These are phyloP conservation scores for Amanita jacksonii DNA, from an alignment of 768 basidiomycete genomes.

Conservation along the genomic window DNA sequence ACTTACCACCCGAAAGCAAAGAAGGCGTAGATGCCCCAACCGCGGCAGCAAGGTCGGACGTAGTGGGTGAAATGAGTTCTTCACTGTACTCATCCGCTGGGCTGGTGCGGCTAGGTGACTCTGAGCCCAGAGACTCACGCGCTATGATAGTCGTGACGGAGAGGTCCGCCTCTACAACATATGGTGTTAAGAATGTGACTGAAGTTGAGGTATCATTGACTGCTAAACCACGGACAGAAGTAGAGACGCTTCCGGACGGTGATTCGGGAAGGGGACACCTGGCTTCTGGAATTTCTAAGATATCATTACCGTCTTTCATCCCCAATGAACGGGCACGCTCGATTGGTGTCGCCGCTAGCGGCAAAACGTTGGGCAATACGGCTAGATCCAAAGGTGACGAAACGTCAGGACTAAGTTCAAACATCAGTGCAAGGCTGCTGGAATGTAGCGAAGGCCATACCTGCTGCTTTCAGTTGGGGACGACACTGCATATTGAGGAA, in stretches of 20 bases:
- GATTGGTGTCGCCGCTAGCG: conserved; percentile 23
- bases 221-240: conserved; percentile 11
- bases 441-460: conserved; percentile 12
- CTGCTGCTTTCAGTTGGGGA: conserved; percentile 10
- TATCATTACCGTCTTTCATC: background rate
- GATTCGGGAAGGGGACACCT: conserved; percentile 23
- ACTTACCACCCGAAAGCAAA: background rate
- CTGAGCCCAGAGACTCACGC: background rate
- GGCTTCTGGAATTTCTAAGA: conserved; percentile 22
- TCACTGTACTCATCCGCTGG: background rate
- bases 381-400: conserved; percentile 26
- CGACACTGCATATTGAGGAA: background rate
- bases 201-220: conserved; percentile 4
- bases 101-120: too few species aligned
- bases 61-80: background rate
- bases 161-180: too few species aligned
- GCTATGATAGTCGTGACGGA: background rate
- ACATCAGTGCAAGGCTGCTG: conserved; percentile 6
- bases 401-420: conserved; percentile 22
- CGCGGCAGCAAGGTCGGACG: background rate
- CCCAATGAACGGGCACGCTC: conserved; percentile 13
- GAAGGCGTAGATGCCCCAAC: too few species aligned
- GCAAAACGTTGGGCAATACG: conserved; percentile 23
- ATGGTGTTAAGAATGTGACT: too few species aligned
- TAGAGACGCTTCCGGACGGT: conserved; percentile 10